Evolutionary conservation across 2,329 filamentous ascomycete genomes (phyloP).

Genomic region (Pseudogymnoascus sp.): DNA sequence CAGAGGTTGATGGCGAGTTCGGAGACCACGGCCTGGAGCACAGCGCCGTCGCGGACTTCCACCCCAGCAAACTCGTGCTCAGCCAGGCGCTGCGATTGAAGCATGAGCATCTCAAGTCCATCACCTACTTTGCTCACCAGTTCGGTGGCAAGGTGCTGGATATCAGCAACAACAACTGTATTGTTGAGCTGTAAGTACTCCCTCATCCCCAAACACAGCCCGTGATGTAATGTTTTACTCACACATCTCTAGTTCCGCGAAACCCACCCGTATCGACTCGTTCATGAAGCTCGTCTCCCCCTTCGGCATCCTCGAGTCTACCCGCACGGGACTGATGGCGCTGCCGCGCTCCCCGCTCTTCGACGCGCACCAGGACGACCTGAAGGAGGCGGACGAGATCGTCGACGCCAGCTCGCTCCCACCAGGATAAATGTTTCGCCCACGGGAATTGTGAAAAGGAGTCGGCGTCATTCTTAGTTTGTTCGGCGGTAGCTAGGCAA

Average conservation of each 20-base stretch:
- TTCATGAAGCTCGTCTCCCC: constrained; percentile 93
- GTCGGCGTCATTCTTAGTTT: constrained; percentile 10
- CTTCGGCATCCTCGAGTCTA: constrained; percentile 94
- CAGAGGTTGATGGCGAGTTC: constrained; percentile 37
- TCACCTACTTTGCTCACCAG: constrained; percentile 94
- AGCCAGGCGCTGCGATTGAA: constrained; percentile 92
- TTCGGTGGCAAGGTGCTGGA: constrained; percentile 97
- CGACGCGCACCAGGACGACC: constrained; percentile 58
- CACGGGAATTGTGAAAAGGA: neutral
- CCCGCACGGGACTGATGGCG: constrained; percentile 92
- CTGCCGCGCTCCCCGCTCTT: constrained; percentile 85
- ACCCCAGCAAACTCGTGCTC: constrained; percentile 75
- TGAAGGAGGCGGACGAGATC: constrained; percentile 87
- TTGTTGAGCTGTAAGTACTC: constrained; percentile 79
- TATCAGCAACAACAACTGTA: constrained; percentile 97
- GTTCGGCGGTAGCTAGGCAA: constrained; percentile 3
- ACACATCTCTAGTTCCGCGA: constrained; percentile 60
- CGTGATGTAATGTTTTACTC: constrained; percentile 15
- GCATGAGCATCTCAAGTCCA: constrained; percentile 92
- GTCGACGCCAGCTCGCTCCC: constrained; percentile 91
- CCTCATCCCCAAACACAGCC: neutral
- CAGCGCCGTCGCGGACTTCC: constrained; percentile 54
- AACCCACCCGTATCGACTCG: constrained; percentile 86
- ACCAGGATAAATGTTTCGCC: constrained; percentile 55
- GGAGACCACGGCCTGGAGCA: constrained; percentile 24